These are phyloP conservation scores for Crithidia fasciculata DNA, from an alignment of 208 protist genomes.

Conservation along the genomic window DNA sequence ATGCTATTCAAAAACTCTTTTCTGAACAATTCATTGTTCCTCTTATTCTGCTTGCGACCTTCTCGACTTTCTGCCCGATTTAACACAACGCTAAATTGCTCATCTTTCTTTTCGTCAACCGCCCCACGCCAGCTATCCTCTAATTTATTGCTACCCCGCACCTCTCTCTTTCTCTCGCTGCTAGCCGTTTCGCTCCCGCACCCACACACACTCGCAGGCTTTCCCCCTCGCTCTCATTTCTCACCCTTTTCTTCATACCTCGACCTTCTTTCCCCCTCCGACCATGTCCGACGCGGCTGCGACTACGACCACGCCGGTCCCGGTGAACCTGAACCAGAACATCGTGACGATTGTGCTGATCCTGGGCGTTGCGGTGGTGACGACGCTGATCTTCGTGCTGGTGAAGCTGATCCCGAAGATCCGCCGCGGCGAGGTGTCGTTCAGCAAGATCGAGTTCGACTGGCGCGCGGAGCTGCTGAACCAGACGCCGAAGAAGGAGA, in stretches of 20 bases:
- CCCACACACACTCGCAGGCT: too few relatives aligned
- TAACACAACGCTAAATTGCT: too few relatives aligned
- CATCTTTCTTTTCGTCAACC: too few relatives aligned
- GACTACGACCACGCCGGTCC: slow-evolving; percentile 19
- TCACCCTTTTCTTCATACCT: neutral
- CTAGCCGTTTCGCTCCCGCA: too few relatives aligned
- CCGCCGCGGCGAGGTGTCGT: slow-evolving; percentile 43
- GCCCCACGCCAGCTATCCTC: too few relatives aligned
- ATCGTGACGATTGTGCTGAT: slow-evolving; percentile 62
- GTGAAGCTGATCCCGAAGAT: slow-evolving; percentile 35
- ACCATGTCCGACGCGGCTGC: neutral
- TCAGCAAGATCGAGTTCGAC: slow-evolving; percentile 54
- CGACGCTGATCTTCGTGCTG: slow-evolving; percentile 28
- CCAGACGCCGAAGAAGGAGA: slow-evolving; percentile 42
- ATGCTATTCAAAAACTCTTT: slow-evolving; percentile 9
- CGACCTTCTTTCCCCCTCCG: neutral
- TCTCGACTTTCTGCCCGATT: neutral
- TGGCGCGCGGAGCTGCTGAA: slow-evolving; percentile 55
- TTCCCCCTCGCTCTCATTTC: neutral
- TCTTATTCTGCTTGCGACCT: slow-evolving; percentile 9
- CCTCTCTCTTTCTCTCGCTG: too few relatives aligned
- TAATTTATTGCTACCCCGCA: too few relatives aligned
- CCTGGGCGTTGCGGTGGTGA: slow-evolving; percentile 34
- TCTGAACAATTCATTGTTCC: slow-evolving; percentile 6
- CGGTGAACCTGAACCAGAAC: slow-evolving; percentile 36